phyloP scores from a whole-genome alignment of 2,329 filamentous ascomycete species.

The Alternaria atra region DNA sequence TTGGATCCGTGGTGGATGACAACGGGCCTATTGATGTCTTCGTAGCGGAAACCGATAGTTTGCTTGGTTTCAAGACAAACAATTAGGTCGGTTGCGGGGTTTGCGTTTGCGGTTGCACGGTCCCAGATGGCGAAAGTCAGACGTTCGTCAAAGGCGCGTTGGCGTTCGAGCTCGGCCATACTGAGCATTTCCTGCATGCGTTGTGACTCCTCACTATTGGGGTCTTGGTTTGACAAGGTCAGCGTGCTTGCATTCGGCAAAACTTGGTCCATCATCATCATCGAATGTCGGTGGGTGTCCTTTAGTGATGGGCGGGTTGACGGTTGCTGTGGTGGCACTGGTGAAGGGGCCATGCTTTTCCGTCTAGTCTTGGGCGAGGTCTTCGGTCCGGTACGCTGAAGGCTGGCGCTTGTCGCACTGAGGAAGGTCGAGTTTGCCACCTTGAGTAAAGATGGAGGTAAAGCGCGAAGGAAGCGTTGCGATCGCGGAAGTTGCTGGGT shows the following conservation, averaged over 20 bases:
- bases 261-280: conserved; percentile 61
- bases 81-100: conserved; percentile 91
- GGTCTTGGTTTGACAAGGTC: conserved; percentile 40
- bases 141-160: conserved; percentile 79
- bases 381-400: conserved; percentile 63
- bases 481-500: conserved; percentile 88
- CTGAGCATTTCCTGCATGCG: conserved; percentile 62
- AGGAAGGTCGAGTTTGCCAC: conserved; percentile 97
- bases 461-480: conserved; percentile 86
- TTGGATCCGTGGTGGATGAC: conserved; percentile 94
- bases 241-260: conserved; percentile 52
- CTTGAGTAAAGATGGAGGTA: conserved; percentile 90
- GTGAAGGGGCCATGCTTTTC: conserved; percentile 37
- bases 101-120: conserved; percentile 86
- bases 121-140: conserved; percentile 96
- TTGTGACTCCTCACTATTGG: conserved; percentile 42
- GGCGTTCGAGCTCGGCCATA: conserved; percentile 74
- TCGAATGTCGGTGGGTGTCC: conserved; percentile 55
- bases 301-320: conserved; percentile 33
- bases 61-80: conserved; percentile 92
- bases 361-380: conserved; percentile 55
- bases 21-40: conserved; percentile 89
- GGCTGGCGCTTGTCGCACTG: conserved; percentile 85
- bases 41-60: conserved; percentile 94
- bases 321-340: conserved; percentile 19